Conservation (phyloP, 345 rosid genomes). For the Brassica incana region DNA sequence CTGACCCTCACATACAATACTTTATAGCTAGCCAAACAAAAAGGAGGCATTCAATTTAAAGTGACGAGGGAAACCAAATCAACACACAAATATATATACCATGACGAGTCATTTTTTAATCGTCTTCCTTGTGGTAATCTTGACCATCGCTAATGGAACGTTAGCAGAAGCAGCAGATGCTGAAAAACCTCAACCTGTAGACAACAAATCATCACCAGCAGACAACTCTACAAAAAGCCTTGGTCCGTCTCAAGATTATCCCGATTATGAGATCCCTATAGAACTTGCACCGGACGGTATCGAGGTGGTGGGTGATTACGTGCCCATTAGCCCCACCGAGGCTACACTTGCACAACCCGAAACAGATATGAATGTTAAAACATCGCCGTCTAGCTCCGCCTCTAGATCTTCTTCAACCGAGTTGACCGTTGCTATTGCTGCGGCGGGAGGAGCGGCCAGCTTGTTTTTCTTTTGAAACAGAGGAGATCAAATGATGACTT, state of each 20-base stretch:
- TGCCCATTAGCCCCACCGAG: conserved; percentile 18
- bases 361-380: not conserved
- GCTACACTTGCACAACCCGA: conserved; percentile 26
- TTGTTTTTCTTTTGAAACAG: conserved; percentile 30
- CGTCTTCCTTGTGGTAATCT: not conserved
- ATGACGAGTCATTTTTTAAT: conserved; percentile 9
- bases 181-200: conserved; percentile 12
- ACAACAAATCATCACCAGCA: conserved; percentile 11
- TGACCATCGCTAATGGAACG: conserved; percentile 10
- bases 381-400: not conserved
- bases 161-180: conserved; percentile 26
- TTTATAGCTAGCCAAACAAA: not conserved
- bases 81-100: not conserved
- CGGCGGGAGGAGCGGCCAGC: conserved; percentile 11
- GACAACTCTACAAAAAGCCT: conserved; percentile 21
- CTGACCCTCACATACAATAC: not conserved
- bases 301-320: conserved; percentile 27
- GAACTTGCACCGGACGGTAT: conserved; percentile 41
- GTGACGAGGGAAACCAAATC: not conserved
- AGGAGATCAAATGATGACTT: not conserved
- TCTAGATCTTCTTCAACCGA: conserved; percentile 12
- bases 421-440: conserved; percentile 1
- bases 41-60: not conserved
- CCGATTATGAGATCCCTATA: conserved; percentile 37
- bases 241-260: conserved; percentile 41